phyloP scores from a whole-genome alignment of 2,329 filamentous ascomycete genomes.

The Penicillium oxalicum region DNA sequence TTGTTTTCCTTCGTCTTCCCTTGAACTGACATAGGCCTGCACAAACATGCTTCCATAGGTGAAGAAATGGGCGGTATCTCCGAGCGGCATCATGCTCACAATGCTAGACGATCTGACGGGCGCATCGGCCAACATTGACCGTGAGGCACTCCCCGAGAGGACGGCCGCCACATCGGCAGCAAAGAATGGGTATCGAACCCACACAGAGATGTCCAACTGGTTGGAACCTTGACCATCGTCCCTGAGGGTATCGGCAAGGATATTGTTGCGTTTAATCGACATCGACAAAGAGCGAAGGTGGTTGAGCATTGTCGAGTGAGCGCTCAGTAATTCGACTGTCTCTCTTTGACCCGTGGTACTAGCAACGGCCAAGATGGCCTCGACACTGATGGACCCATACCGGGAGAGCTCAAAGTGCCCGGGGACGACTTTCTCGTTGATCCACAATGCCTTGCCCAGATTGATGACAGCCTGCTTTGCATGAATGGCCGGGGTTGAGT shows the following conservation, averaged over 20 bases:
- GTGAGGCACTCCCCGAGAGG: slow-evolving; percentile 54
- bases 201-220: slow-evolving; percentile 75
- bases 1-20: slow-evolving; percentile 59
- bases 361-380: slow-evolving; percentile 36
- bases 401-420: slow-evolving; percentile 34
- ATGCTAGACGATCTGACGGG: slow-evolving; percentile 46
- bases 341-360: slow-evolving; percentile 42
- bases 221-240: slow-evolving; percentile 64
- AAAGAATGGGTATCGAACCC: slow-evolving; percentile 70
- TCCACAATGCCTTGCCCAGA: slow-evolving; percentile 79
- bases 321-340: slow-evolving; percentile 43
- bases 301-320: slow-evolving; percentile 52
- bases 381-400: slow-evolving; percentile 38
- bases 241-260: slow-evolving; percentile 59
- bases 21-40: slow-evolving; percentile 66
- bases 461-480: slow-evolving; percentile 75
- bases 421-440: slow-evolving; percentile 46
- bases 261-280: slow-evolving; percentile 78
- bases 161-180: slow-evolving; percentile 66
- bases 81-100: slow-evolving; percentile 65
- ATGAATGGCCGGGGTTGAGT: slow-evolving; percentile 38
- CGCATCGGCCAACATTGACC: slow-evolving; percentile 43
- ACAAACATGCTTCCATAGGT: slow-evolving; percentile 74
- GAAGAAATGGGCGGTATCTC: slow-evolving; percentile 68
- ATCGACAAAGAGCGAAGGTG: slow-evolving; percentile 67